Evolutionary conservation across 345 rosid genomes (phyloP), one percentile per base, ranked within the genome.

Genomic region (Cardamine resedifolia): DNA sequence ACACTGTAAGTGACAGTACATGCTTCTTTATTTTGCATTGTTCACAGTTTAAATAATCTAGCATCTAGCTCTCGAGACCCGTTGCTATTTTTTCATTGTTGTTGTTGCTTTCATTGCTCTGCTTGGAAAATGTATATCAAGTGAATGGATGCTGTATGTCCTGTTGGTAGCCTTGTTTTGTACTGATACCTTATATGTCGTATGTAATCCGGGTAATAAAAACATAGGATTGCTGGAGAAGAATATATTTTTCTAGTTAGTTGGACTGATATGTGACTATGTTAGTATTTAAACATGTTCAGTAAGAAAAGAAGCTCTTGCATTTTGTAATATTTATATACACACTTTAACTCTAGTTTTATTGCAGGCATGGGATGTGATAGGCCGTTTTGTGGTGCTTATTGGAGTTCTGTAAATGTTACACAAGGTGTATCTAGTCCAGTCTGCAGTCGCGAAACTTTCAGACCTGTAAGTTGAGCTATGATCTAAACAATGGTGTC

Each of bases 351-450:
- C 36, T 49, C 67, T 49, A 10, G 36, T 69, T 48, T 70, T n/a
- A 11, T 78, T 77, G 75, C 82, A 94, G 98, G 98, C 81, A 48
- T 83, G 76, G 96, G 97, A 72, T 94, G 98, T 64, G 90, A 89
- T 78, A 84, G 89, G 80, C 82, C 87, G 66, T 91, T 83, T 82
- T 91, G 97, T 69, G 91, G 96, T 70, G 89, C 96, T 47, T 91
- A 91, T 59, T 94, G 97, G 98, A 87, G 76, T 59, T 70, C 87
- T 33, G 81, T 67, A 77, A 81, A 81, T 70, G 81, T 85, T 74
- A 62, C 78, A 5, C 55, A 79, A 44, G 76, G 84, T 73, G 80
- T 77, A 61, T 39, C 73, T 44, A 66, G 78, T 27, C 81, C 80
- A 55, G 53, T 89, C 31, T 94, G 97, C 81, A 51, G 72, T 58